These are phyloP conservation scores for Kwoniella pini DNA, from an alignment of 768 basidiomycete genomes.

Conservation along the genomic window DNA sequence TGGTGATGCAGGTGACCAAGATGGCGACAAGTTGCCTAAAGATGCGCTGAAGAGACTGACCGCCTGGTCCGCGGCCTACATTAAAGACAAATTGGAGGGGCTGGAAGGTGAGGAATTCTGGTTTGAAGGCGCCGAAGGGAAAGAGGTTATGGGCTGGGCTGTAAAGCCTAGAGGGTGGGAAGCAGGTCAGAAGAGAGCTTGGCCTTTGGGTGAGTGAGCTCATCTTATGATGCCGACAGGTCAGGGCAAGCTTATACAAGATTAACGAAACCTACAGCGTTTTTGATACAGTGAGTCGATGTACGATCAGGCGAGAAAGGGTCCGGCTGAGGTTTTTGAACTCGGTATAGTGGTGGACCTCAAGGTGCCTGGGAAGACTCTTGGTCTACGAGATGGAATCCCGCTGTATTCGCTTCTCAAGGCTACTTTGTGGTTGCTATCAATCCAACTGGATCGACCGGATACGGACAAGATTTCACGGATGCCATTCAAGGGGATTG, in stretches of 20 bases:
- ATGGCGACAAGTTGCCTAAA: slow-evolving; percentile 33
- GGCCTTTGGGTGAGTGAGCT: slow-evolving; percentile 60
- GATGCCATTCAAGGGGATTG: slow-evolving; percentile 53
- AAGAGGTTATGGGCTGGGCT: slow-evolving; percentile 79
- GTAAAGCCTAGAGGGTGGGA: slow-evolving; percentile 78
- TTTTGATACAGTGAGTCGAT: slow-evolving; percentile 64
- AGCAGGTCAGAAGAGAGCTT: slow-evolving; percentile 61
- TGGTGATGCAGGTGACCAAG: slow-evolving; percentile 56
- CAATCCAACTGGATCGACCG: slow-evolving; percentile 92
- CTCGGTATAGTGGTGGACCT: slow-evolving; percentile 34
- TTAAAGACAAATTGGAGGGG: slow-evolving; percentile 51
- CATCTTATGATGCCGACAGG: too few relatives aligned
- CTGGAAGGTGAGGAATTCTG: slow-evolving; percentile 71
- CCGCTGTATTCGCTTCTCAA: slow-evolving; percentile 59
- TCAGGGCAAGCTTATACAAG: too few relatives aligned
- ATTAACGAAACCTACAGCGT: slow-evolving; percentile 56
- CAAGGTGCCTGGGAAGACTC: slow-evolving; percentile 80
- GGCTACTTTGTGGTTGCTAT: slow-evolving; percentile 83
- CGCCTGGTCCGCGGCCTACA: slow-evolving; percentile 62
- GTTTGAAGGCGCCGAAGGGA: slow-evolving; percentile 79
- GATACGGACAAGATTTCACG: slow-evolving; percentile 72
- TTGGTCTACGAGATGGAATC: slow-evolving; percentile 92
- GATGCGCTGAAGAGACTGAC: slow-evolving; percentile 63
- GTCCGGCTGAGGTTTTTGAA: background rate
- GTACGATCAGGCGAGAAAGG: background rate